Conservation (phyloP, 345 rosid genomes). For the Passiflora organensis region DNA sequence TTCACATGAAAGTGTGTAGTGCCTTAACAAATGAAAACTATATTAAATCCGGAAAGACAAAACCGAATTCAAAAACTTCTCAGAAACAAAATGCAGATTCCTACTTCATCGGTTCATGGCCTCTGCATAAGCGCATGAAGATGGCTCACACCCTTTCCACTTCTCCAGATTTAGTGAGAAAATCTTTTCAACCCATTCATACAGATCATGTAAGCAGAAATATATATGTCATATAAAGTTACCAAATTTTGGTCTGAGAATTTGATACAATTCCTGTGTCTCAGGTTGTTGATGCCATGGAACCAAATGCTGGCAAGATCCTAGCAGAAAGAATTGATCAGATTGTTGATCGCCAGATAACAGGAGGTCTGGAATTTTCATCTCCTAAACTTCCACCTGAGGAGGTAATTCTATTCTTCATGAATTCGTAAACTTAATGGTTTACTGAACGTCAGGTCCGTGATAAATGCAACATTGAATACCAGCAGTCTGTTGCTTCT, state of each 20-base stretch:
- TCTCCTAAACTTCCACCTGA: constrained; percentile 33
- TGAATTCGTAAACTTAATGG: background rate
- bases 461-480: background rate
- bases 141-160: constrained; percentile 27
- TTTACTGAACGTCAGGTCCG: background rate
- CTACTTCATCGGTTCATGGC: constrained; percentile 23
- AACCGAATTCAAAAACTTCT: background rate
- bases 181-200: constrained; percentile 18
- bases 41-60: background rate
- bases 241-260: constrained; percentile 14
- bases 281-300: constrained; percentile 28
- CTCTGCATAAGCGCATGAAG: constrained; percentile 49
- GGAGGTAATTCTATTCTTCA: constrained; percentile 37
- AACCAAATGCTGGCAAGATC: constrained; percentile 23
- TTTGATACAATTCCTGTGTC: constrained; percentile 14
- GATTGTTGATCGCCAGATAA: constrained; percentile 23
- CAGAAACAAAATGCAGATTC: constrained; percentile 11
- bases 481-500: too few species aligned
- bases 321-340: constrained; percentile 17
- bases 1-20: constrained; percentile 7
- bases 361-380: constrained; percentile 32
- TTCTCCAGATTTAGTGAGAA: constrained; percentile 36
- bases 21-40: constrained; percentile 13
- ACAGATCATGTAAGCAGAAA: constrained; percentile 12
- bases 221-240: constrained; percentile 9